A percentile compares a stretch with the other conserved stretches of the same genome.
Conservation (phyloP, 495 filamentous ascomycete species). For the Neurospora sp. region DNA sequence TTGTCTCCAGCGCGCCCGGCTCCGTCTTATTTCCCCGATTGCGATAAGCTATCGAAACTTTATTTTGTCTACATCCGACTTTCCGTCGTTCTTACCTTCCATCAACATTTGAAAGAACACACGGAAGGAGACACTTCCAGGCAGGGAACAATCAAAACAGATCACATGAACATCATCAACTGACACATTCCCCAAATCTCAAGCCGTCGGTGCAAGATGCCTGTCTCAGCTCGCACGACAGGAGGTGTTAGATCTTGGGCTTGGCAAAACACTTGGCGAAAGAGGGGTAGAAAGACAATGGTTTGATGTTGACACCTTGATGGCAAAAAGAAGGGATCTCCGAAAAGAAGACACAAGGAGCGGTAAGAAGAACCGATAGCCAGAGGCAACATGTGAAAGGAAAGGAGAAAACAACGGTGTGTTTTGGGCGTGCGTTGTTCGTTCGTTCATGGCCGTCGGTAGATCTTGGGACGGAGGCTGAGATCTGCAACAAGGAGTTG, state of each 20-base stretch:
- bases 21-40: background rate
- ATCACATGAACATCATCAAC: background rate
- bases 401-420: background rate
- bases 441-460: background rate
- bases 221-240: background rate
- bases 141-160: background rate
- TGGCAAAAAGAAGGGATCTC: background rate
- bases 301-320: background rate
- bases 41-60: background rate
- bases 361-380: background rate
- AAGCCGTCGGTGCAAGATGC: background rate
- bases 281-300: background rate
- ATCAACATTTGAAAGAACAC: background rate
- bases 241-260: background rate
- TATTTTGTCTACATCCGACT: background rate
- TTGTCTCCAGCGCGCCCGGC: background rate
- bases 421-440: background rate
- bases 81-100: background rate
- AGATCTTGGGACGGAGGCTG: background rate
- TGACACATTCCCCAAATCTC: background rate
- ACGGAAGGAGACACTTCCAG: background rate
- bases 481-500: background rate
- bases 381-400: background rate
- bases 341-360: background rate
- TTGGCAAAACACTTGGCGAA: background rate